Evolutionary conservation across 2,329 filamentous ascomycete genomes (phyloP).

Genomic region (Colletotrichum viniferum): DNA sequence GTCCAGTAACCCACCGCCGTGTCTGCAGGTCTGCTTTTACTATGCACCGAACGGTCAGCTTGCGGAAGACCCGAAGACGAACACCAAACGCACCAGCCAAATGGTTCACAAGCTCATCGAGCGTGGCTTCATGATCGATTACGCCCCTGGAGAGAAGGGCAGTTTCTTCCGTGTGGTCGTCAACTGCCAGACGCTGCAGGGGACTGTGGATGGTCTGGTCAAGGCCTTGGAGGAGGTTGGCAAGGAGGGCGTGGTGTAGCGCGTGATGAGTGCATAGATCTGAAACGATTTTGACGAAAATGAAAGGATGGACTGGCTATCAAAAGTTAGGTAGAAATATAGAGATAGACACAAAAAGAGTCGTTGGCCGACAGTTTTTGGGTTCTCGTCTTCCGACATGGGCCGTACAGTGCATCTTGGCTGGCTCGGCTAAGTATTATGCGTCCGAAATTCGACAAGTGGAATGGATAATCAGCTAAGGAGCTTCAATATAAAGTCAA

Average conservation of each 20-base stretch:
- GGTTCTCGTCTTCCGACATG: not conserved
- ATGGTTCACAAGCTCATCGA: slow-evolving; percentile 53
- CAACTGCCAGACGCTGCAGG: slow-evolving; percentile 57
- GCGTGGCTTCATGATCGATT: slow-evolving; percentile 65
- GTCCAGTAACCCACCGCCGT: slow-evolving; percentile 78
- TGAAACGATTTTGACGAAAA: not conserved
- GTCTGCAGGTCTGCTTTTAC: slow-evolving; percentile 95
- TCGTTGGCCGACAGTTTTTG: not conserved
- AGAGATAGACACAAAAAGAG: not conserved
- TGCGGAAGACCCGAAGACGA: slow-evolving; percentile 42
- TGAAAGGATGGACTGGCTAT: not conserved
- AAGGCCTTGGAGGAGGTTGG: slow-evolving; percentile 56
- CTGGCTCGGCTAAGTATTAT: not conserved
- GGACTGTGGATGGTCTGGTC: slow-evolving; percentile 58
- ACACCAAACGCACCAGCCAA: slow-evolving; percentile 52
- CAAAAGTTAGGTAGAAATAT: not conserved
- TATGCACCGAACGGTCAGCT: slow-evolving; percentile 67
- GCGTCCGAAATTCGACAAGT: not conserved
- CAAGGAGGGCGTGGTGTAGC: slow-evolving; percentile 24
- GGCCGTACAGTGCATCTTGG: not conserved
- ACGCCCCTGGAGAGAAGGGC: slow-evolving; percentile 60
- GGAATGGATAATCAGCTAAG: not conserved
- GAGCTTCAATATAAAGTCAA: not conserved
- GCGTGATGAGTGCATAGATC: not conserved
- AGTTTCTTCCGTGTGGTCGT: slow-evolving; percentile 66